These are phyloP conservation scores for Candolleomyces efflorescens DNA, from an alignment of 768 basidiomycete genomes.

Conservation along the genomic window DNA sequence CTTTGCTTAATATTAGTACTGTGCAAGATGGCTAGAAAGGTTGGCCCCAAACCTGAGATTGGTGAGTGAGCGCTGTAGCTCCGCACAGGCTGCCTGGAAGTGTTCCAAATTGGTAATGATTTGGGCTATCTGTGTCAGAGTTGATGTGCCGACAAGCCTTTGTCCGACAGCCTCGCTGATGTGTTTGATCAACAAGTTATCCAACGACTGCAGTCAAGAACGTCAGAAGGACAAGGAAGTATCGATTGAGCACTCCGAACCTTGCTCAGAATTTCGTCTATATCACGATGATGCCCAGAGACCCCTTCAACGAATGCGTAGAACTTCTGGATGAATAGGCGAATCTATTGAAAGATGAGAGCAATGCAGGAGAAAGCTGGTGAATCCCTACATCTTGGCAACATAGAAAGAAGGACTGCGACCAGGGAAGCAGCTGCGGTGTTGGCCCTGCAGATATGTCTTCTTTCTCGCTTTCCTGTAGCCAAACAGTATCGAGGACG, in stretches of 20 bases:
- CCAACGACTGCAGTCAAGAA: slow-evolving; percentile 61
- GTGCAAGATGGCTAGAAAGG: not conserved
- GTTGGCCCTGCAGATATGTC: slow-evolving; percentile 54
- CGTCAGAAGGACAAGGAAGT: not conserved
- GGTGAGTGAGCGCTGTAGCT: slow-evolving; percentile 82
- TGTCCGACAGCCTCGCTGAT: slow-evolving; percentile 75
- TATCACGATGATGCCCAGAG: slow-evolving; percentile 84
- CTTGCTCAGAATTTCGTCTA: slow-evolving; percentile 87
- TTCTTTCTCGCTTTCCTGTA: slow-evolving; percentile 62
- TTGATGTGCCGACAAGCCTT: slow-evolving; percentile 70
- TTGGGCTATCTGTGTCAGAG: slow-evolving; percentile 87
- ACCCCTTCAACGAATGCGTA: slow-evolving; percentile 97
- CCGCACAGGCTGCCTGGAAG: slow-evolving; percentile 79
- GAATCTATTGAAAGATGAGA: slow-evolving; percentile 48
- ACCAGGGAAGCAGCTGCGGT: slow-evolving; percentile 86
- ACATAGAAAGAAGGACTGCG: slow-evolving; percentile 90
- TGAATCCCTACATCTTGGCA: slow-evolving; percentile 71
- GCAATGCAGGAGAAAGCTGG: not conserved
- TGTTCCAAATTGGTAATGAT: slow-evolving; percentile 92
- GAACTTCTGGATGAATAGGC: slow-evolving; percentile 89
- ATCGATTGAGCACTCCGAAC: slow-evolving; percentile 32
- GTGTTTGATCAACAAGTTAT: slow-evolving; percentile 70
- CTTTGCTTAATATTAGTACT: slow-evolving; percentile 31
- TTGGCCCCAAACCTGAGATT: slow-evolving; percentile 58
- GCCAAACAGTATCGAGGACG: slow-evolving; percentile 81